phyloP scores from a whole-genome alignment of 108 stramenopile species.

The Bacterosira constricta region DNA sequence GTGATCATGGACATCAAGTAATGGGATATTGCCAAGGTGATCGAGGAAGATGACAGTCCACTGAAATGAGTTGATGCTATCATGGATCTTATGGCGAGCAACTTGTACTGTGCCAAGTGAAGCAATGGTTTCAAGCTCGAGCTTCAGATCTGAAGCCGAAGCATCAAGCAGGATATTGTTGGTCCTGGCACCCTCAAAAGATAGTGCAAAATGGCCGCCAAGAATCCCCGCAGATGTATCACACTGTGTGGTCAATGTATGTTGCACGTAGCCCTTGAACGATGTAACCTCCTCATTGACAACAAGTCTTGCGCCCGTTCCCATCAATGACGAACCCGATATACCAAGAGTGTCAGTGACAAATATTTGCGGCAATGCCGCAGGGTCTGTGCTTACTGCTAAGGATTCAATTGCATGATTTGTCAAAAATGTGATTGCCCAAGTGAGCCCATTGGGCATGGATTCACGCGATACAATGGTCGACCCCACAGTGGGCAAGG shows the following conservation, averaged over 20 bases:
- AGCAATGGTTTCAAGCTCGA: slow-evolving; percentile 48
- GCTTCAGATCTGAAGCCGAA: slow-evolving; percentile 52
- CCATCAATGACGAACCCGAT: slow-evolving; percentile 18
- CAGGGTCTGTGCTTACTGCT: slow-evolving; percentile 27
- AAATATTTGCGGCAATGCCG: slow-evolving; percentile 20
- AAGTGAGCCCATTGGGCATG: slow-evolving; percentile 28
- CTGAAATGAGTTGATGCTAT: slow-evolving; percentile 27
- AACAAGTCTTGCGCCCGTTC: slow-evolving; percentile 27
- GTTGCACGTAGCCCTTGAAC: slow-evolving; percentile 52
- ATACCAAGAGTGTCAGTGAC: slow-evolving; percentile 5
- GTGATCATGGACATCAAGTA: slow-evolving; percentile 33
- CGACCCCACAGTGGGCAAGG: slow-evolving; percentile 54
- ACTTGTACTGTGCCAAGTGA: slow-evolving; percentile 25
- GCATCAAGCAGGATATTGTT: slow-evolving; percentile 53
- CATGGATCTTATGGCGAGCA: slow-evolving; percentile 3
- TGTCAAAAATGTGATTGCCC: slow-evolving; percentile 50
- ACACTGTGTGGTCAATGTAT: slow-evolving; percentile 34
- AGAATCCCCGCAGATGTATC: slow-evolving; percentile 14
- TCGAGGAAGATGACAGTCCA: slow-evolving; percentile 59
- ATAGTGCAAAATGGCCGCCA: slow-evolving; percentile 60
- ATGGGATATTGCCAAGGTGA: slow-evolving; percentile 49
- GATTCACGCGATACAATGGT: slow-evolving; percentile 29
- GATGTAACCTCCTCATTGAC: slow-evolving; percentile 33
- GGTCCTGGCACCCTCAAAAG: slow-evolving; percentile 60
- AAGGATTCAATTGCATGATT: slow-evolving; percentile 28